Percentiles rank a stretch among this genome's conserved stretches.
phyloP scores from a whole-genome alignment of 495 filamentous ascomycete species.

The Diplogelasinospora grovesii region DNA sequence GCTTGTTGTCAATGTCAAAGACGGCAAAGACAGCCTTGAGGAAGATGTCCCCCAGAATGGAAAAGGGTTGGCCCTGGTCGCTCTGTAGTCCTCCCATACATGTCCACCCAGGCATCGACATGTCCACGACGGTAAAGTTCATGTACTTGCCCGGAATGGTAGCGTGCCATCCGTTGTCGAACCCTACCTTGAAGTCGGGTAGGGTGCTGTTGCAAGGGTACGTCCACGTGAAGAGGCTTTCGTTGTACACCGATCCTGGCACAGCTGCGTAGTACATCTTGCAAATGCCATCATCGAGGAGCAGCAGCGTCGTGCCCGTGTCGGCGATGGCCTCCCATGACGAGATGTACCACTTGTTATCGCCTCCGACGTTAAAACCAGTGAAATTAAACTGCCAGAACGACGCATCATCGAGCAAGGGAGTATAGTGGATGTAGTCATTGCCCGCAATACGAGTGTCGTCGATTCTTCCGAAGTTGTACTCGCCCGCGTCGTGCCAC shows the following conservation, averaged over 20 bases:
- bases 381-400: constrained; percentile 61
- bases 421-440: constrained; percentile 50
- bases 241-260: constrained; percentile 52
- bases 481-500: constrained; percentile 58
- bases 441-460: constrained; percentile 36
- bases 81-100: constrained; percentile 70
- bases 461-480: constrained; percentile 74
- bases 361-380: constrained; percentile 46
- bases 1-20: constrained; percentile 61
- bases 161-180: constrained; percentile 53
- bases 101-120: too few species aligned
- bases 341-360: constrained; percentile 23
- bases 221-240: constrained; percentile 37
- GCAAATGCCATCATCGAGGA: constrained; percentile 55
- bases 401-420: constrained; percentile 53
- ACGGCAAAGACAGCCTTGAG: constrained; percentile 69
- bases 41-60: constrained; percentile 67
- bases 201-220: constrained; percentile 56
- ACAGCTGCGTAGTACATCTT: constrained; percentile 59
- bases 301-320: constrained; percentile 66
- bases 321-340: constrained; percentile 56
- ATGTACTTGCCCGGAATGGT: constrained; percentile 63
- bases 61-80: constrained; percentile 46
- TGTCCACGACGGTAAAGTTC: constrained; percentile 50
- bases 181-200: too few species aligned